Evolutionary conservation across 495 filamentous ascomycete species (phyloP).

Genomic region (Podospora anserina): DNA sequence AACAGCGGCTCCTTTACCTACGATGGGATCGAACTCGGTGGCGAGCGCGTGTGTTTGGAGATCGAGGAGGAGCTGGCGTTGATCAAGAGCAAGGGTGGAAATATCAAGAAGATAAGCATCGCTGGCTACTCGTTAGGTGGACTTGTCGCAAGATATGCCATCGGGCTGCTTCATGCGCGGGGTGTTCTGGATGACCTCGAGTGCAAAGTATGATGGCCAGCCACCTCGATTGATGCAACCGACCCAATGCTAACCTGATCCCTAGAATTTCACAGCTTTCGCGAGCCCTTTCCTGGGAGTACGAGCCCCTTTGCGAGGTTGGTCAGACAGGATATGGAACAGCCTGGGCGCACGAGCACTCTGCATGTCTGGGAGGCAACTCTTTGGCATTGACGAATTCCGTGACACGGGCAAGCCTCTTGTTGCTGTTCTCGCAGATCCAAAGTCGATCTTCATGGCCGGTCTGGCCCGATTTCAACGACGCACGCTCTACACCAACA

Average conservation of each 20-base stretch:
- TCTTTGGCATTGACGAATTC: constrained; percentile 85
- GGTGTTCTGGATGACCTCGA: constrained; percentile 74
- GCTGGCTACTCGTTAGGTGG: constrained; percentile 90
- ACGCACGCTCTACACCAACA: constrained; percentile 75
- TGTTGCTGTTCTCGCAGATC: constrained; percentile 77
- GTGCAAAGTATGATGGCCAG: constrained; percentile 58
- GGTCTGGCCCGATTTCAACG: constrained; percentile 72
- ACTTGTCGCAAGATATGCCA: constrained; percentile 79
- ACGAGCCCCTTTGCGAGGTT: constrained; percentile 67
- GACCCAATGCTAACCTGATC: constrained; percentile 20
- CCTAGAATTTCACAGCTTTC: constrained; percentile 86
- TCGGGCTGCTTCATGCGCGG: constrained; percentile 77
- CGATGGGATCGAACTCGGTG: constrained; percentile 88
- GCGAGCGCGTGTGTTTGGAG: constrained; percentile 82
- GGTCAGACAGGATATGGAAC: constrained; percentile 70
- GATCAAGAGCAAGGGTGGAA: constrained; percentile 60
- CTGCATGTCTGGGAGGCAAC: constrained; percentile 76
- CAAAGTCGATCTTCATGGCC: constrained; percentile 78
- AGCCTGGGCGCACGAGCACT: constrained; percentile 71
- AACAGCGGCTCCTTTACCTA: constrained; percentile 87
- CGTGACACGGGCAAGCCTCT: constrained; percentile 75
- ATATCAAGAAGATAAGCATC: constrained; percentile 77
- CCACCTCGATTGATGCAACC: neutral
- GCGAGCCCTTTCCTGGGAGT: constrained; percentile 88
- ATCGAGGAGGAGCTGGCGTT: constrained; percentile 76